Base-by-base conservation (phyloP, 2,329 filamentous ascomycete species). In the Paradendryphiella salina region DNA sequence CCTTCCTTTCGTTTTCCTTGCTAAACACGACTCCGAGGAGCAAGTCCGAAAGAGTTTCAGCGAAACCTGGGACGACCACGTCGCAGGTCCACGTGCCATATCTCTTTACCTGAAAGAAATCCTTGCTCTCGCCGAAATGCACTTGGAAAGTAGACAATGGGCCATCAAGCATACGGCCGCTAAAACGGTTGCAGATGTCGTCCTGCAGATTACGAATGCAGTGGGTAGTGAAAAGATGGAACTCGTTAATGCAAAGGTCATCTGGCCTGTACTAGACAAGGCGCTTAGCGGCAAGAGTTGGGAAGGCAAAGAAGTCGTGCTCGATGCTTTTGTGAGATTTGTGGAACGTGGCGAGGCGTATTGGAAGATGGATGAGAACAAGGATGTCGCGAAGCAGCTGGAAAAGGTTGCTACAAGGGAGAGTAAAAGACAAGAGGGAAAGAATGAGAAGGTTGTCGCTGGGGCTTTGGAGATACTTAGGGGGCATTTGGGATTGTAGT, bases 271-370 rank as follows among this genome's bases (percentile, higher is more conserved):
- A 1, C 79, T 96, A 39, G 90, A 96, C 57, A 90, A 88, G 65
- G 85, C 89, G 1, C 75, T 97, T 33, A 83, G 85, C 2, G 85
- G 96, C 10, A 97, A 96, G 79, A 96, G 92, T 0, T 99, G 96
- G 80, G 82, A 88, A 0, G 90, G 90, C 17, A 99, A 99, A 70
- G 91, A 96, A 73, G 85, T 85, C 60, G 83, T 99, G 26, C 79
- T 97, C 2, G 81, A 85, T 35, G 86, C 89, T 5, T 90, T 94
- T 71, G 87, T 90, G 3, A 82, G 85, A 50, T 94, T 97, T 63
- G 85, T 88, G 0, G 80, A 84, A 63, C 84, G 85, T 56, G 83
- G 82, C 0, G 81, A 80, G 57, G 72, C 72, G 6, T 76, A 89
- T 23, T 84, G 81, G 77, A 64, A 71, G 32, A 85, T 85, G 78